Conservation (phyloP, 176 grass and related monocot genomes). For the Eragrostis curvula region DNA sequence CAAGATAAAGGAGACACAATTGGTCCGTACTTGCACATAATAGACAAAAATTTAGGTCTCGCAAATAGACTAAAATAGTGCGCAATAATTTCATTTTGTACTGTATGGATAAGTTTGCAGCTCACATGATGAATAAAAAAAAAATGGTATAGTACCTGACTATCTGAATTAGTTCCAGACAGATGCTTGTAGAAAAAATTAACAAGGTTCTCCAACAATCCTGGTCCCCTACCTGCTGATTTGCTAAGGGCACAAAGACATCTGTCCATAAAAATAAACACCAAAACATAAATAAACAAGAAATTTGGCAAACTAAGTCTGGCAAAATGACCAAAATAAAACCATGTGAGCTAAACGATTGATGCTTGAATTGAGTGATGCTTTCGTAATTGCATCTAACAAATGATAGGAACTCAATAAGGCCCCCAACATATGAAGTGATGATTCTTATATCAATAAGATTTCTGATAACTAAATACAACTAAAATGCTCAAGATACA, state of each 20-base stretch:
- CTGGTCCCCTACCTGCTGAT: constrained; percentile 79
- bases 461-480: neutral
- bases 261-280: constrained; percentile 54
- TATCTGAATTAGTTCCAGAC: constrained; percentile 69
- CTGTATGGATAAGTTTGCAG: constrained; percentile 32
- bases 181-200: constrained; percentile 97
- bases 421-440: neutral
- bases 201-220: constrained; percentile 75
- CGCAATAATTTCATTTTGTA: constrained; percentile 23
- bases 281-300: constrained; percentile 38
- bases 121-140: constrained; percentile 32
- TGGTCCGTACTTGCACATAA: constrained; percentile 23
- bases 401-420: constrained; percentile 16
- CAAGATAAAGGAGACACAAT: constrained; percentile 26
- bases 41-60: constrained; percentile 11
- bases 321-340: constrained; percentile 19
- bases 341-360: constrained; percentile 2
- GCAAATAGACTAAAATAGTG: constrained; percentile 8
- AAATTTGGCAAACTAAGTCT: constrained; percentile 14
- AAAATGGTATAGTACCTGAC: constrained; percentile 57
- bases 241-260: constrained; percentile 94
- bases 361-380: constrained; percentile 23
- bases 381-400: constrained; percentile 21
- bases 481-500: neutral
- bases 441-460: constrained; percentile 19